A percentile compares a stretch with the other conserved stretches of the same genome.
phyloP scores from a whole-genome alignment of 441 rosid species.

The Syzygium syzygioides region DNA sequence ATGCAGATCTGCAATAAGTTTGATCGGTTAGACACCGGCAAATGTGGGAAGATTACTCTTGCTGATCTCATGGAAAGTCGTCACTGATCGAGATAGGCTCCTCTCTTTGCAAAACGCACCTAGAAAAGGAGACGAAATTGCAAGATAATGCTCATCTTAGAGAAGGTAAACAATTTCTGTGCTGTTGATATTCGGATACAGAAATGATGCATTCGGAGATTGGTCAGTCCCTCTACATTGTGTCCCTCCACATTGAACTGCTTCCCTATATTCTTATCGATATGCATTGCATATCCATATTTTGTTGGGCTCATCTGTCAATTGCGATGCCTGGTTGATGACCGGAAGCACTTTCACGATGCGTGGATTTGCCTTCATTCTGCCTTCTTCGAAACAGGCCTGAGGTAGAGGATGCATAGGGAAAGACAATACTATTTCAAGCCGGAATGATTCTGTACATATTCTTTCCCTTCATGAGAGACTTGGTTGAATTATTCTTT shows the following conservation, averaged over 20 bases:
- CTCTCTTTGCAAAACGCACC: background rate
- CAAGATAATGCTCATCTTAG: background rate
- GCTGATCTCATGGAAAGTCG: constrained; percentile 63
- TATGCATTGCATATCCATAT: background rate
- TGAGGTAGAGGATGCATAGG: background rate
- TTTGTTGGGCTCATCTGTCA: background rate
- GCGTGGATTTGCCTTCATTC: background rate
- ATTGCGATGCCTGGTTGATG: background rate
- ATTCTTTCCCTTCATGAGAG: background rate
- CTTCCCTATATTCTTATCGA: background rate
- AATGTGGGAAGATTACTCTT: constrained; percentile 83
- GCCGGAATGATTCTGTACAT: background rate
- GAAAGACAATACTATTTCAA: background rate
- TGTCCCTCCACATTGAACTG: background rate
- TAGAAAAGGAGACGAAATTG: background rate
- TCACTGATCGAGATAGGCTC: constrained; percentile 2
- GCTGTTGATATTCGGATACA: background rate
- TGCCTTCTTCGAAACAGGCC: background rate
- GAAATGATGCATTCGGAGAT: background rate
- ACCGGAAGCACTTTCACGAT: background rate
- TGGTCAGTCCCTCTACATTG: background rate
- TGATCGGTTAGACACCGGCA: constrained; percentile 71
- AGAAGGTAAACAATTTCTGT: background rate
- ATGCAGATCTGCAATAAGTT: constrained; percentile 58
- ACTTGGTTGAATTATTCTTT: background rate